Evolutionary conservation across 2,329 filamentous ascomycete species (phyloP).

Genomic region (Neonectria ditissima): DNA sequence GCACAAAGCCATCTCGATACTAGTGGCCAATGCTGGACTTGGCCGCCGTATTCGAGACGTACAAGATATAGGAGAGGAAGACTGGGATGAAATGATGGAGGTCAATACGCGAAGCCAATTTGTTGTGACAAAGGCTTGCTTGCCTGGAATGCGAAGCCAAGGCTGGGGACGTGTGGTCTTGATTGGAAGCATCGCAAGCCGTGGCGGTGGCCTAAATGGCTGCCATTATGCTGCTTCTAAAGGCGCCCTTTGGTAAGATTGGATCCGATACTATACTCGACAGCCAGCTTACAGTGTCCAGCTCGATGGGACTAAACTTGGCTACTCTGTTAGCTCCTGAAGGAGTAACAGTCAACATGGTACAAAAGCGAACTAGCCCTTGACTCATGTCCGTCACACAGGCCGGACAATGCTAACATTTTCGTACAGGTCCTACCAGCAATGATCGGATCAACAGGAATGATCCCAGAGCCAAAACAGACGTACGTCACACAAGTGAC

Average conservation of each 20-base stretch:
- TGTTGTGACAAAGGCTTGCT: slow-evolving; percentile 48
- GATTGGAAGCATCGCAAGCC: slow-evolving; percentile 50
- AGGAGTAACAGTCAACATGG: slow-evolving; percentile 50
- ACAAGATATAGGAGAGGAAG: slow-evolving; percentile 48
- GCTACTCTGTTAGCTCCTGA: slow-evolving; percentile 48
- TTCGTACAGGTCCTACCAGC: slow-evolving; percentile 46
- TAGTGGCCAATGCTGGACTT: slow-evolving; percentile 33
- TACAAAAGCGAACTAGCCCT: slow-evolving; percentile 25
- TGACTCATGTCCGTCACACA: not conserved
- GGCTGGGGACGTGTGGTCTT: slow-evolving; percentile 49
- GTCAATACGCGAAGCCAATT: slow-evolving; percentile 51
- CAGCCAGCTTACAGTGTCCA: slow-evolving; percentile 17
- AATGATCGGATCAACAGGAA: slow-evolving; percentile 51
- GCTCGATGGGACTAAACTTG: slow-evolving; percentile 51
- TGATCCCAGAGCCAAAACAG: slow-evolving; percentile 49
- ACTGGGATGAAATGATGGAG: slow-evolving; percentile 53
- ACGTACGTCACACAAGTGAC: slow-evolving; percentile 29
- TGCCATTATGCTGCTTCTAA: slow-evolving; percentile 52
- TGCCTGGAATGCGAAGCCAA: slow-evolving; percentile 48
- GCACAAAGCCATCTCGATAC: slow-evolving; percentile 14
- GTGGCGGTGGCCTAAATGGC: slow-evolving; percentile 50
- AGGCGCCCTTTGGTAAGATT: slow-evolving; percentile 43
- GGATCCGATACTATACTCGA: too few species aligned
- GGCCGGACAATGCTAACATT: not conserved
- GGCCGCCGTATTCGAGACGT: slow-evolving; percentile 51